Percentiles rank a stretch among this genome's conserved stretches.
Conservation (phyloP, 129 eudicot genomes). For the Centaurea solstitialis region DNA sequence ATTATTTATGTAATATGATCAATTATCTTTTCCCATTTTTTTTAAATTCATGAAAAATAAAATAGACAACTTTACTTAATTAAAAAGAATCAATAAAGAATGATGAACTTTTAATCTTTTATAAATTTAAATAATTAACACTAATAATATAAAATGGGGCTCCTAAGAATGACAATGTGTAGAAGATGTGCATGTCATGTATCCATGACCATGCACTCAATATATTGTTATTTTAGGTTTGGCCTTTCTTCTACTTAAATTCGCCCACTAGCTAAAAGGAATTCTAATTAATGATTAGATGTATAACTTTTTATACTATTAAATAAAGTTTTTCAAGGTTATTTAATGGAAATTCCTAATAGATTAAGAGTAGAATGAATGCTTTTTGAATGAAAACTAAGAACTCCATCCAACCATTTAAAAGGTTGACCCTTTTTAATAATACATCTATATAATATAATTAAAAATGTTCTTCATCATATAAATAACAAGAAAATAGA, state of each 20-base stretch:
- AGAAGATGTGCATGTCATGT: slow-evolving; percentile 10
- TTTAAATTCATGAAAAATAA: too few species aligned
- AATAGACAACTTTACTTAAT: too few species aligned
- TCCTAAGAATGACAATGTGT: neutral
- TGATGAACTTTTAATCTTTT: too few species aligned
- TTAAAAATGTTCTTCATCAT: neutral
- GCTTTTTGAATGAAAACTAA: slow-evolving; percentile 12
- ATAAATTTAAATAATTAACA: too few species aligned
- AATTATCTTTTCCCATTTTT: too few species aligned
- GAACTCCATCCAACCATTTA: neutral
- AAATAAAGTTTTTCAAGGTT: neutral
- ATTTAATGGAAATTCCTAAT: too few species aligned
- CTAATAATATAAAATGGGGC: neutral
- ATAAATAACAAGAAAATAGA: neutral
- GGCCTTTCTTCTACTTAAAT: slow-evolving; percentile 15
- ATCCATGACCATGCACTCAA: slow-evolving; percentile 15
- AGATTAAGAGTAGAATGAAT: neutral
- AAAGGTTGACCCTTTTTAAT: neutral
- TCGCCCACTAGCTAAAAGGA: slow-evolving; percentile 36
- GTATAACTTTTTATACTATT: slow-evolving; percentile 7
- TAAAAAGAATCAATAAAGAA: neutral
- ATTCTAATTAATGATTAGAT: slow-evolving; percentile 18
- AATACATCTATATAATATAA: neutral
- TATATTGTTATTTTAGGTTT: slow-evolving; percentile 13
- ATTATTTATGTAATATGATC: too few species aligned